Evolutionary conservation across 1,139 yeast species (phyloP), one percentile per base, ranked within the genome.

Genomic region (Hemisphaericaspora xylofermentans): DNA sequence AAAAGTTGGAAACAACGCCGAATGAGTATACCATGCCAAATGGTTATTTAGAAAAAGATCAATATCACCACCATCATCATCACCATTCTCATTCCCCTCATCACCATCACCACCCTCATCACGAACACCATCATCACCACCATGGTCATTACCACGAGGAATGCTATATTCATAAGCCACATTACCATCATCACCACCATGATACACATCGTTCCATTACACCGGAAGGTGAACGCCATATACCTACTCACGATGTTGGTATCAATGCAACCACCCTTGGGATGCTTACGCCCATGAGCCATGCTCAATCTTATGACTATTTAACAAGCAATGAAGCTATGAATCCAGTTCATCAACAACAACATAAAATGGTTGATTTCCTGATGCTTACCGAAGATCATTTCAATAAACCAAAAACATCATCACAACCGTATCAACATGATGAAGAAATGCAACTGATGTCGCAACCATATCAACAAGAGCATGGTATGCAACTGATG

Each of bases 281-380:
- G 16, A 46, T 48, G 9, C 35, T 42, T 14, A 47, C 51, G 3
- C 50, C 51, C 17, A 35, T 47, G 7, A 46, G 46, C 15, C 47
- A 47, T 35, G 33, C 45, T 9, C 42, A 41, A 29, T 48, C 51
- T 2, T 28, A 17, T 13, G 46, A 45, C n/a, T 37, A 28, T 27
- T 5, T 36, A 6, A 41, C 36, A 44, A n/a, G n/a, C n/a, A 43
- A 27, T 34, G 38, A 40, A 33, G 26, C 30, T 14, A 22, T 33
- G 39, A 9, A 14, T 33, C 35, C 35, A 21, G 36, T 24, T 17
- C 27, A 35, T 7, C 22, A 19, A 17, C 35, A 12, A 12, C 14
- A 6, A 10, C 28, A 10, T 4, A 10, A 18, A 9, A 15, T 13
- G 35, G 27, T 24, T 18, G 47, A 38, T 38, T 27, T 44, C 17